Percentiles rank a stretch among this genome's conserved stretches.
Evolutionary conservation across 2,329 filamentous ascomycete species (phyloP).

Genomic region (Neofusicoccum laricinum): DNA sequence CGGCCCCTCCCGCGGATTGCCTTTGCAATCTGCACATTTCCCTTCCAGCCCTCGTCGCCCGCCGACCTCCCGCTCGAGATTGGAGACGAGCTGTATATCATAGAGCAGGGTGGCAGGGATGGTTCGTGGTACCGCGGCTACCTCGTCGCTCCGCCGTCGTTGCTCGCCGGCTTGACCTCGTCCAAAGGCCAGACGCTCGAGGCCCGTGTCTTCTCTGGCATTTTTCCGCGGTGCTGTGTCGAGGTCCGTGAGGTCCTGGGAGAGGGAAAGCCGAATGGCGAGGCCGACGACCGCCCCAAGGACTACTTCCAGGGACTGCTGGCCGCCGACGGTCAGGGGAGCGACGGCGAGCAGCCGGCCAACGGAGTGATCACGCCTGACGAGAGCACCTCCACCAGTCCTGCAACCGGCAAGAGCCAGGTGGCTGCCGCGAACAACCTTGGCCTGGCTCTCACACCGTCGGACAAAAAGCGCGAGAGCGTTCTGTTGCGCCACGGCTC

Average conservation of each 20-base stretch:
- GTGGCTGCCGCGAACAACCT: conserved; percentile 20
- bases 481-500: conserved; percentile 26
- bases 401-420: conserved; percentile 24
- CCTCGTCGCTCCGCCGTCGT: conserved; percentile 86
- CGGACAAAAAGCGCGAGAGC: conserved; percentile 32
- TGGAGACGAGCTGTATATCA: conserved; percentile 97
- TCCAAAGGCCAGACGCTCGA: conserved; percentile 91
- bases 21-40: conserved; percentile 94
- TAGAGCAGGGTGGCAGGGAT: conserved; percentile 84
- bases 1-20: conserved; percentile 93
- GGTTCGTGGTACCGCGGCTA: conserved; percentile 94
- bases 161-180: conserved; percentile 87
- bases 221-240: conserved; percentile 92
- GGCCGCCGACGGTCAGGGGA: conserved; percentile 17
- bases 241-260: conserved; percentile 91
- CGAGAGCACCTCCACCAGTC: conserved; percentile 33
- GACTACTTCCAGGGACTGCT: conserved; percentile 30
- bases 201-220: conserved; percentile 95
- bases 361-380: conserved; percentile 38
- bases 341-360: conserved; percentile 27
- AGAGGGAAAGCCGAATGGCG: conserved; percentile 54
- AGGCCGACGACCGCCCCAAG: conserved; percentile 28
- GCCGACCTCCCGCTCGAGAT: conserved; percentile 95
- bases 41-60: conserved; percentile 80
- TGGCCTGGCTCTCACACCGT: conserved; percentile 27